phyloP scores from a whole-genome alignment of 2,329 filamentous ascomycete species.

The Colletotrichum sp. region DNA sequence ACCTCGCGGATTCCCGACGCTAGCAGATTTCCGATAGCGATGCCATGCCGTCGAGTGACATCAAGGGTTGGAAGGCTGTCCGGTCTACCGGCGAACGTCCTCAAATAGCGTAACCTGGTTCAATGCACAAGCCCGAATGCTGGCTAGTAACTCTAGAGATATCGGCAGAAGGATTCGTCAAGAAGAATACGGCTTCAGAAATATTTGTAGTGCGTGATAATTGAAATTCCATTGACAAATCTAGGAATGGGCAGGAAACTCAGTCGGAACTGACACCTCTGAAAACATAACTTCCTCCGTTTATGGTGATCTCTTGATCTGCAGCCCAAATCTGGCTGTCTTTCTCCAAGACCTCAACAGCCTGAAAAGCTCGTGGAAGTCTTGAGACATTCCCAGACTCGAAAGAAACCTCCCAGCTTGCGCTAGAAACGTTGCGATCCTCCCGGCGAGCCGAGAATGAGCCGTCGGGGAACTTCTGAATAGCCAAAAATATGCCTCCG shows the following conservation, averaged over 20 bases:
- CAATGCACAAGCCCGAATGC: background rate
- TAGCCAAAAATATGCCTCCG: background rate
- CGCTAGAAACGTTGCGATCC: background rate
- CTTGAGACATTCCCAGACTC: background rate
- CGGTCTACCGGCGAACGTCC: background rate
- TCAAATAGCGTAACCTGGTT: background rate
- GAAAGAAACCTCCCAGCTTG: background rate
- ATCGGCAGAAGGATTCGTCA: fast-evolving
- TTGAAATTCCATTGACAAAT: fast-evolving
- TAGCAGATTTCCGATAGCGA: conserved; percentile 15
- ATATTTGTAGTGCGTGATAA: background rate
- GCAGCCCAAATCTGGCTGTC: background rate
- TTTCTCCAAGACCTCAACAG: background rate
- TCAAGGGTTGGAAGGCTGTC: background rate
- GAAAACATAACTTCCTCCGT: background rate
- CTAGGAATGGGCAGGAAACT: background rate
- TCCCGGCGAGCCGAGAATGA: background rate
- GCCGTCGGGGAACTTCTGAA: background rate
- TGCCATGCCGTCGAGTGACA: background rate
- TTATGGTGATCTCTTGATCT: background rate
- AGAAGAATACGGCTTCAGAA: background rate
- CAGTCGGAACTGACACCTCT: background rate
- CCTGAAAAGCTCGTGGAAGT: background rate
- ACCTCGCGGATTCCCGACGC: background rate
- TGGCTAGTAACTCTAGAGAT: background rate